phyloP scores from a whole-genome alignment of 1,284 basidiomycete genomes.

The Cryptococcus sp. region DNA sequence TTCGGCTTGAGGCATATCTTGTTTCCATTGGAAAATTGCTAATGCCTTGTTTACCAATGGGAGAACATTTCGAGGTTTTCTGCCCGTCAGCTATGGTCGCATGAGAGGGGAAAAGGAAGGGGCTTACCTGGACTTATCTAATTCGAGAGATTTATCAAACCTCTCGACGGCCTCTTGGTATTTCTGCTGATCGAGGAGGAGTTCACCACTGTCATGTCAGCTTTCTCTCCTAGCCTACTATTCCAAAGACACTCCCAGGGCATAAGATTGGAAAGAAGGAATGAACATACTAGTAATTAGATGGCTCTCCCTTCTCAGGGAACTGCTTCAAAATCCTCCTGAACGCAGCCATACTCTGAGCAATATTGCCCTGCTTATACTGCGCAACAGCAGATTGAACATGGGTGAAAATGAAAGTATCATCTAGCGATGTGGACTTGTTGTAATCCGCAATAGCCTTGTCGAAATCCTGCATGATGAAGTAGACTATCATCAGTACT shows the following conservation, averaged over 20 bases:
- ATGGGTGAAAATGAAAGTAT: conserved; percentile 85
- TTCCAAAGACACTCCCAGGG: background rate
- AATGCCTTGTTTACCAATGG: conserved; percentile 97
- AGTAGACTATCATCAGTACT: conserved; percentile 63
- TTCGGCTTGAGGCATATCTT: conserved; percentile 79
- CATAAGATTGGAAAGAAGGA: background rate
- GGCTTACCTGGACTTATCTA: conserved; percentile 70
- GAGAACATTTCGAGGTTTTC: conserved; percentile 69
- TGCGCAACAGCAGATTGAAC: conserved; percentile 96
- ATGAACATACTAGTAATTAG: conserved; percentile 74
- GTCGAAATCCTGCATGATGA: conserved; percentile 88
- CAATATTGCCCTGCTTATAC: conserved; percentile 81
- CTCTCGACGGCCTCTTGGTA: conserved; percentile 90
- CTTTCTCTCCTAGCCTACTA: background rate
- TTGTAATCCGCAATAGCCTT: conserved; percentile 86
- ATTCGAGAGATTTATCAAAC: conserved; percentile 87
- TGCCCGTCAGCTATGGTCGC: conserved; percentile 5
- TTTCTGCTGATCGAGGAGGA: conserved; percentile 86
- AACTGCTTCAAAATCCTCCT: conserved; percentile 72
- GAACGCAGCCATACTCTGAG: conserved; percentile 85
- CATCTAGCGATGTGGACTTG: conserved; percentile 66
- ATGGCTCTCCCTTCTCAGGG: conserved; percentile 76
- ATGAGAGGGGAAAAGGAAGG: background rate
- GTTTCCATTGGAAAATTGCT: conserved; percentile 92
- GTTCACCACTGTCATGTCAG: conserved; percentile 68